A percentile compares a stretch with the other conserved stretches of the same genome.
phyloP scores from a whole-genome alignment of 169 alveolate genomes.

The Eimeria praecox region DNA sequence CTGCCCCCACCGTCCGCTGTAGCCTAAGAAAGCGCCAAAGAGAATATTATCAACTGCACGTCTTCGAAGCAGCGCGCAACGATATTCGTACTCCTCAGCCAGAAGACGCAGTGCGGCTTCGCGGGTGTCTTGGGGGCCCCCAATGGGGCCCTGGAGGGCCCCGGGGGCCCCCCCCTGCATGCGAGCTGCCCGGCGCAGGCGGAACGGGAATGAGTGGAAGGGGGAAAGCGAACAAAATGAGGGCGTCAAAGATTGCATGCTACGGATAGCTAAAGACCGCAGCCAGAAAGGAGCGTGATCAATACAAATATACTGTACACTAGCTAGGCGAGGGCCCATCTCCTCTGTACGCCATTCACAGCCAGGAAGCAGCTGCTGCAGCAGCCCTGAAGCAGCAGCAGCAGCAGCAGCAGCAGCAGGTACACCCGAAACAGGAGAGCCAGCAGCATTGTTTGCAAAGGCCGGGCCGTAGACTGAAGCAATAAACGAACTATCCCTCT shows the following conservation, averaged over 20 bases:
- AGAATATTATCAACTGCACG: neutral
- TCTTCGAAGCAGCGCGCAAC: neutral
- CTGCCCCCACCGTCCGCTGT: slow-evolving; percentile 73
- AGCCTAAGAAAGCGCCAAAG: slow-evolving; percentile 41
- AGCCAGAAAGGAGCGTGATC: slow-evolving; percentile 59
- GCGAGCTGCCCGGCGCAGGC: neutral
- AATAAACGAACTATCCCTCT: slow-evolving; percentile 56
- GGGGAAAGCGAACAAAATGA: slow-evolving; percentile 52
- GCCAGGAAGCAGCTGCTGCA: slow-evolving; percentile 40
- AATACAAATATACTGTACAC: slow-evolving; percentile 12
- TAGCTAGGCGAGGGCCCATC: slow-evolving; percentile 14
- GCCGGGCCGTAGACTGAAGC: slow-evolving; percentile 60
- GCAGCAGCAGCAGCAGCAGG: slow-evolving; percentile 23
- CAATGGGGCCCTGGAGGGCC: neutral
- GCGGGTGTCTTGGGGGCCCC: neutral
- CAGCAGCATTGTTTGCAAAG: slow-evolving; percentile 35
- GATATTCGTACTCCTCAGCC: slow-evolving; percentile 55
- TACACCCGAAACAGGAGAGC: neutral
- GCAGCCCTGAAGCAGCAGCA: neutral
- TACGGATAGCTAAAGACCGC: slow-evolving; percentile 45
- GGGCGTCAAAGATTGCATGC: slow-evolving; percentile 49
- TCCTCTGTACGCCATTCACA: neutral
- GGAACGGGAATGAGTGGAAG: slow-evolving; percentile 55
- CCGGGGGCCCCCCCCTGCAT: slow-evolving; percentile 6
- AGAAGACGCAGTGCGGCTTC: slow-evolving; percentile 29